Base-by-base conservation (phyloP, 768 basidiomycete genomes). In the Suillus americanus region DNA sequence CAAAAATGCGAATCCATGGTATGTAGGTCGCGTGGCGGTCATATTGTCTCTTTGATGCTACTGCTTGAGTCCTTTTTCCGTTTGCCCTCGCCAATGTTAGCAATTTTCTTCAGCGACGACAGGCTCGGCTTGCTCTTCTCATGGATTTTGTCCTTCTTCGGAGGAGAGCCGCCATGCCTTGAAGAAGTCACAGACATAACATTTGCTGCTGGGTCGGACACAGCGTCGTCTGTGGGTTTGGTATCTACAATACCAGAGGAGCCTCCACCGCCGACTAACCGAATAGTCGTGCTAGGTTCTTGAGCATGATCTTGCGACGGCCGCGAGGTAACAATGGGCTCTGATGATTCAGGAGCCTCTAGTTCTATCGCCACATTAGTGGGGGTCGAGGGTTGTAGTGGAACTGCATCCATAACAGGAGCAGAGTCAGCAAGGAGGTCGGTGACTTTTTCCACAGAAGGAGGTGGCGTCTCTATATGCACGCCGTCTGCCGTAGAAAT, bases 191-290 rank as follows among this genome's bases (percentile, higher is more conserved):
- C 63, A 3, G 81, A 79, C 25, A 72, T 75, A 20, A 74, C 68
- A 54, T 85, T 82, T n/a, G 79, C 69, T 76, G 78, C 40, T 71
- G 72, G 55, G 20, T 64, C 70, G 55, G 80, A 80, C 28, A 75
- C 68, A 35, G 72, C 77, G 20, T 72, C 77, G 20, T 79, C 75
- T 3, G 68, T 64, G 14, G 76, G 71, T 9, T 73, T 53, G 10
- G 71, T 72, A n/a, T 77, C 75, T 50, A 73, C 73, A 45, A 75
- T 25, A 25, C 46, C 62, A 8, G 65, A 67, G 10, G 78, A 74
- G 20, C 85, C 85, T 23, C 83, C 83, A 2, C 81, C 84, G 23
- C 86, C 88, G n/a, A 89, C 82, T 16, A 89, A 73, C 51, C 86
- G 84, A 60, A 89, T 81, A 14, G 85, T 86, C 13, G 80, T 76